phyloP scores from a whole-genome alignment of 2,329 filamentous ascomycete genomes.

The Polychaeton citri region DNA sequence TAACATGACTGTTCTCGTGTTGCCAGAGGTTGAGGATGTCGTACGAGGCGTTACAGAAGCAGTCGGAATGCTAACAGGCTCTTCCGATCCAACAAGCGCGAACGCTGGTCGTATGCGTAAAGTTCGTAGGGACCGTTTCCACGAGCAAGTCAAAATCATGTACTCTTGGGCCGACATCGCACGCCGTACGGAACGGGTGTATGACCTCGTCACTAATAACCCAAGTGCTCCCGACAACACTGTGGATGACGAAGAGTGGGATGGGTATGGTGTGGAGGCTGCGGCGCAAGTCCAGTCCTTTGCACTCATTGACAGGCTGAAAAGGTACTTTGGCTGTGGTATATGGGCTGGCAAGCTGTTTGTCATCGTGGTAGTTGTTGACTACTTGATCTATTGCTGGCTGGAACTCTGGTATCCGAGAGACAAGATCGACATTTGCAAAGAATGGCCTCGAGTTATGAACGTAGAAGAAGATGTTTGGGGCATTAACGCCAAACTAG shows the following conservation, averaged over 20 bases:
- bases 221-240: conserved; percentile 54
- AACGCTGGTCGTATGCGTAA: conserved; percentile 5
- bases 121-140: conserved; percentile 83
- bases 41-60: conserved; percentile 81
- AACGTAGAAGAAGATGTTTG: conserved; percentile 1
- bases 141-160: conserved; percentile 96
- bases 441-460: conserved; percentile 58
- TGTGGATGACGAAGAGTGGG: conserved; percentile 64
- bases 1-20: conserved; percentile 96
- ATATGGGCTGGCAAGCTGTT: conserved; percentile 98
- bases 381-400: conserved; percentile 81
- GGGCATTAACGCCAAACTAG: background rate
- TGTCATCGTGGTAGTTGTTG: conserved; percentile 83
- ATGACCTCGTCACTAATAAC: conserved; percentile 81
- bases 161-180: conserved; percentile 98
- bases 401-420: conserved; percentile 79
- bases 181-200: conserved; percentile 83
- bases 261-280: conserved; percentile 52
- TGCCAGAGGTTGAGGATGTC: conserved; percentile 90
- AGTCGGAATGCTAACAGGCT: conserved; percentile 67
- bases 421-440: conserved; percentile 74
- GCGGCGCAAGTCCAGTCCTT: conserved; percentile 50
- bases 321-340: conserved; percentile 93
- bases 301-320: conserved; percentile 84
- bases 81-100: conserved; percentile 39